Evolutionary conservation across 2,329 filamentous ascomycete species (phyloP), one percentile per base, ranked within the genome.

Genomic region (Paraphoma sp.): DNA sequence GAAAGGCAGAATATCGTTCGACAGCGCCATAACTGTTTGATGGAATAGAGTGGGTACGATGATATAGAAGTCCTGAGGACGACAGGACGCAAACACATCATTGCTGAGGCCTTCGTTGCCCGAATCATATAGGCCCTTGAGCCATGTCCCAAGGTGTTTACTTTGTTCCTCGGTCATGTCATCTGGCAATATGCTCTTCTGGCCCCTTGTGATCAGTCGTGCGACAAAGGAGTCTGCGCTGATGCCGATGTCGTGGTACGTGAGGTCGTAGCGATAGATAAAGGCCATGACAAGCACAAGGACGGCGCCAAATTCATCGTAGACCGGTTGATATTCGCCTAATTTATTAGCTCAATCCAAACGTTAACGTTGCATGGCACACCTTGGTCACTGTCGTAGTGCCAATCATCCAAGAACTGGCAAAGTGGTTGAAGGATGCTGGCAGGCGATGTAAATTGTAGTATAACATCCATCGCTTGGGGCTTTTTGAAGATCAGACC

Each of bases 241-340:
- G 11, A 86, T 78, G 2, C 89, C 90, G 30, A 93, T 79, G 36
- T 93, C 89, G 4, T 84, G 77, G 6, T 82, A 79, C 0, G 82
- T 84, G 9, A 95, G 80, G 49, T 86, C 84, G 67, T 93, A 94
- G 12, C 92, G 87, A 70, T 92, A 86, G n/a, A 89, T 84, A 61
- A 93, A 89, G 0, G 89, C 89, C 49, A 93, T 76, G 0, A 93
- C 83, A 2, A 95, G 80, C 1, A 95, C 82, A 7, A 95, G 78
- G 14, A 93, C 87, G 0, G 89, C 87, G 0, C 91, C 90, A 63
- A 94, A 95, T 65, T 96, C 92, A 68, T 95, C 92, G 65, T 95
- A 95, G 0, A 93, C 87, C 0, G 91, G 91, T 71, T 94, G 91
- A 65, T 92, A 92, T 70, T 95, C 92, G 51, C 87, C 88, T 81